Evolutionary conservation across 2,329 filamentous ascomycete species (phyloP).

Genomic region (Monosporascus cannonballus): DNA sequence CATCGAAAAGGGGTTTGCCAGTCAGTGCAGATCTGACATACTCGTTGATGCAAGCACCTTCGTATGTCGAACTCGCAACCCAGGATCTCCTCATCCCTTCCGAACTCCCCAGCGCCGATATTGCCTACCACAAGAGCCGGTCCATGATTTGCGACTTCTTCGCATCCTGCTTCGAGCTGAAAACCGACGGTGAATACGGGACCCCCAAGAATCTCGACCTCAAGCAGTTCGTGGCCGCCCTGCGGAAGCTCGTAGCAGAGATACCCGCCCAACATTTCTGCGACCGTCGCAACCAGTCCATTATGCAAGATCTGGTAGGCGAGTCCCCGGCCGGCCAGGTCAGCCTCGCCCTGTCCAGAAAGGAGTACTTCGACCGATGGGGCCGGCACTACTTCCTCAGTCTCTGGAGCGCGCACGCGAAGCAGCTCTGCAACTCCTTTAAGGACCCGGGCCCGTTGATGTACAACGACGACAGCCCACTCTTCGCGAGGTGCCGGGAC

Average conservation of each 20-base stretch:
- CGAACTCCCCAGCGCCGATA: slow-evolving; percentile 25
- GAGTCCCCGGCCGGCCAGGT: slow-evolving; percentile 42
- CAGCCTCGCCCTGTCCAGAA: slow-evolving; percentile 36
- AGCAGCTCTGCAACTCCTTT: slow-evolving; percentile 56
- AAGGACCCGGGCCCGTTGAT: slow-evolving; percentile 53
- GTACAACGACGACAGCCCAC: slow-evolving; percentile 43
- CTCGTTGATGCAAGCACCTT: slow-evolving; percentile 13
- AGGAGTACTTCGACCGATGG: slow-evolving; percentile 42
- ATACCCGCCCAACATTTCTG: slow-evolving; percentile 27
- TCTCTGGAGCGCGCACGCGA: slow-evolving; percentile 48
- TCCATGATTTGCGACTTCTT: slow-evolving; percentile 45
- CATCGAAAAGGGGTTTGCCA: slow-evolving; percentile 9
- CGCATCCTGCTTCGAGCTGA: slow-evolving; percentile 35
- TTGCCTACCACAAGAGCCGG: slow-evolving; percentile 48
- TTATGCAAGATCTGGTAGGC: slow-evolving; percentile 44
- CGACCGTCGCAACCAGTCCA: slow-evolving; percentile 36
- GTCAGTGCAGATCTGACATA: slow-evolving; percentile 32
- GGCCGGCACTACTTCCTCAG: slow-evolving; percentile 53
- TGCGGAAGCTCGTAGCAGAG: slow-evolving; percentile 25
- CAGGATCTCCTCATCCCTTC: slow-evolving; percentile 14
- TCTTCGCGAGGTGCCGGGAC: slow-evolving; percentile 47
- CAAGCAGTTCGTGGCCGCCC: slow-evolving; percentile 8
- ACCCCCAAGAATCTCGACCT: slow-evolving; percentile 1
- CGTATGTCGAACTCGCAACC: slow-evolving; percentile 1
- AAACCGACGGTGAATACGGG: slow-evolving; percentile 30